Evolutionary conservation across 352 stramenopile genomes (phyloP), one percentile per base, ranked within the genome.

Genomic region (Blastocystis hominis): DNA sequence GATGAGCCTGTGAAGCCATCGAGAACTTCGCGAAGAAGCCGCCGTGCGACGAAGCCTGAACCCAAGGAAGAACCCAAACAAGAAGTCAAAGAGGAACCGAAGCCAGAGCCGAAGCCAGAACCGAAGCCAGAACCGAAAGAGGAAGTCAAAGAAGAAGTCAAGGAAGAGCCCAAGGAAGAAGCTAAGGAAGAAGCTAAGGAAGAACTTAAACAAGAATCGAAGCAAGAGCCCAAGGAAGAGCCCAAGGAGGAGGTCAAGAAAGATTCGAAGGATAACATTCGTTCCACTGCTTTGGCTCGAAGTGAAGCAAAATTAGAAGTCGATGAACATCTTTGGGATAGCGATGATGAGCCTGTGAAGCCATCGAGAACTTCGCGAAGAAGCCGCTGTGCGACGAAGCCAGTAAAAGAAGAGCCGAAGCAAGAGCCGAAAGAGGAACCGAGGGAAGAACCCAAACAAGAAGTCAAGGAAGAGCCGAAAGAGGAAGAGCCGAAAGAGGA

Each of bases 271-370:
- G 44, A 78, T 56, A 53, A 34, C 0, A 0, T 56, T 61, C 20
- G 38, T n/a, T 61, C 70, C 13, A 80, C 70, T 30, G 70, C 70
- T 63, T 47, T 80, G 5, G 70, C 70, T 80, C 70, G 50, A 24
- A 80, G 24, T 50, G 70, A 80, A 47, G 55, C 24, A 46, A 80
- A 80, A 42, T 47, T 80, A 20, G 70, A 80, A 24, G 30, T 44
- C 0, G 70, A 80, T 64, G 44, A 80, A 47, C 70, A 80, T 80
- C 36, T 80, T 30, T 80, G 70, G 70, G 70, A 80, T 64, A 47
- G 55, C 63, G 70, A 80, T 42, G 70, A 80, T 62, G 70, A 77
- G 5, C 24, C 24, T 36, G 46, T 55, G 24, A 46, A 55, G 24
- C 38, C 24, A 15, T 15, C 46, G 68, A 40, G 15, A 38, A 36